Percentiles rank a stretch among this genome's conserved stretches.
Conservation (phyloP, 2,329 filamentous ascomycete genomes). For the Claviceps pazoutovae region DNA sequence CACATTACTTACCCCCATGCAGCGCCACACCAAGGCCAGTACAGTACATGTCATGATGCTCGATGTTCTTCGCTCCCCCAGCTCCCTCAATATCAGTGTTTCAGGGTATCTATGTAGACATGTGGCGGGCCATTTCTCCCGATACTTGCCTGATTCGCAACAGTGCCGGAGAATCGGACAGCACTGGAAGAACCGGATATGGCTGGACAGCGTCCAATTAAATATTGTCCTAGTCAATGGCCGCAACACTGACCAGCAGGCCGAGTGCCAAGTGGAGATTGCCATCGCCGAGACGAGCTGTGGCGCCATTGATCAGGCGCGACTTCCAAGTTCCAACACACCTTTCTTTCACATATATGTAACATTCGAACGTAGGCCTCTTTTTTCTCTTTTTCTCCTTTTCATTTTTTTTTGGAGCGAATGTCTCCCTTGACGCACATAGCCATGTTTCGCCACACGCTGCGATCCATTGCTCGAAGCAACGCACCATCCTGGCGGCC, state of each 20-base stretch:
- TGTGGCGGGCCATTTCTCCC: constrained; percentile 1
- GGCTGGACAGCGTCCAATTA: constrained; percentile 1
- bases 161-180: too few relatives aligned
- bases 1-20: background rate
- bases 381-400: too few relatives aligned
- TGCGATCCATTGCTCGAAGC: constrained; percentile 16
- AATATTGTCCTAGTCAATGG: too few relatives aligned
- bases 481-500: constrained; percentile 11
- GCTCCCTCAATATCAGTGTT: background rate
- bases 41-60: background rate
- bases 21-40: background rate
- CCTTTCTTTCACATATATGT: too few relatives aligned
- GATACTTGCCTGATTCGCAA: constrained; percentile 3
- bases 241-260: background rate
- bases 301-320: too few relatives aligned
- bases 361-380: background rate
- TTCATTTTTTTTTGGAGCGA: background rate
- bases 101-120: background rate
- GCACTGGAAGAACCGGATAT: background rate
- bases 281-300: too few relatives aligned
- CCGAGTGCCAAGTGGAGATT: too few relatives aligned
- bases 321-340: too few relatives aligned
- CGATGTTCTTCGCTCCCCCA: background rate
- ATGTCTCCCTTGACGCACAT: background rate
- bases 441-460: constrained; percentile 18